A percentile compares a stretch with the other conserved stretches of the same genome.
Evolutionary conservation across 176 grass and related monocot species (phyloP).

Genomic region (Oropetium thomaeum): DNA sequence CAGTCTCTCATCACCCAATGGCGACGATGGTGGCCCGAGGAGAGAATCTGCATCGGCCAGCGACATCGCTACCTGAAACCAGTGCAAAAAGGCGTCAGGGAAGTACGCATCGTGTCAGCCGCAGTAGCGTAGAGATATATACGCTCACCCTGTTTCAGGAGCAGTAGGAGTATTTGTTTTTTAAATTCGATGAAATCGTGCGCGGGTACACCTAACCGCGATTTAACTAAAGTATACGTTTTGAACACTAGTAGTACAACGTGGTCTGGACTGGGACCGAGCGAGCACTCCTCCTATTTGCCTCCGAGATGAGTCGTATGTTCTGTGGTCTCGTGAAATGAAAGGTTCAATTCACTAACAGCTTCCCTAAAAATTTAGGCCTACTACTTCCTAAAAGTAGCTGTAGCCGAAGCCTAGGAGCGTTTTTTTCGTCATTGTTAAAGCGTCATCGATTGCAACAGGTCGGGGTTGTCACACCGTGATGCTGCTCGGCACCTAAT

Average conservation of each 20-base stretch:
- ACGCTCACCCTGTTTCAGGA: no score
- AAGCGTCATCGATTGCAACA: neutral
- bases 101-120: constrained; percentile 35
- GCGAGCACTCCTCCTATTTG: no score
- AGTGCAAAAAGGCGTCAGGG: neutral
- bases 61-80: constrained; percentile 42
- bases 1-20: no score
- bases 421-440: neutral
- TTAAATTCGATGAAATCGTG: neutral
- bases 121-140: no score
- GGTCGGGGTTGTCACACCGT: neutral
- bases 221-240: no score
- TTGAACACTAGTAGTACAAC: no score
- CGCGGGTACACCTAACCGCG: neutral
- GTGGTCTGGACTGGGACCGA: no score
- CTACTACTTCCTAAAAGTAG: no score
- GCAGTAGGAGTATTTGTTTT: no score
- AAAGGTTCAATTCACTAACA: no score
- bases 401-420: neutral
- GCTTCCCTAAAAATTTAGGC: no score
- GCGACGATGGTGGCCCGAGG: neutral
- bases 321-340: neutral
- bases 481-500: constrained; percentile 32
- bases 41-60: constrained; percentile 44
- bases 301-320: neutral